Conservation (phyloP, 345 rosid genomes). For the Eucalyptus brandiana region DNA sequence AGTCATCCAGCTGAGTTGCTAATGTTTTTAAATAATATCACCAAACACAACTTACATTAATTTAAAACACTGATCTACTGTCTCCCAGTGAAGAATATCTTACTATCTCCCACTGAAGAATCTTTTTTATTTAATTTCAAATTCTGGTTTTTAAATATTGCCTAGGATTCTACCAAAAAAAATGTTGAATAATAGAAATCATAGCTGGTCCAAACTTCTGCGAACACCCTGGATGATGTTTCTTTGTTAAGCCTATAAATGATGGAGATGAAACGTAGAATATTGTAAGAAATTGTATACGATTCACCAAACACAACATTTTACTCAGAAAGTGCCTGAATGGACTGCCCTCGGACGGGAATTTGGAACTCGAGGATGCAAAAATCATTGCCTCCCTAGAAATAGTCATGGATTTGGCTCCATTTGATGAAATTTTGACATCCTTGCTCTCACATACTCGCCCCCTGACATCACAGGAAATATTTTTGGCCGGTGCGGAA, state of each 20-base stretch:
- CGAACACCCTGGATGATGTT: background rate
- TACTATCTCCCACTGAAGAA: background rate
- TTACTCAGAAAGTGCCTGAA: background rate
- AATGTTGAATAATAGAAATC: background rate
- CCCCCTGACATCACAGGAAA: constrained; percentile 22
- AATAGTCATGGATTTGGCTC: background rate
- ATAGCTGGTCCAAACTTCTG: background rate
- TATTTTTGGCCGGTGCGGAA: constrained; percentile 49
- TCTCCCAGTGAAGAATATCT: background rate
- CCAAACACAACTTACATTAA: background rate
- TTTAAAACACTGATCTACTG: background rate
- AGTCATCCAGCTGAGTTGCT: background rate
- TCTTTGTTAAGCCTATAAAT: background rate
- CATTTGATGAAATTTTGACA: background rate
- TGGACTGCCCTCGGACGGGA: background rate
- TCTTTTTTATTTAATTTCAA: background rate
- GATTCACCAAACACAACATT: background rate
- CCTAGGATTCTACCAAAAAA: too few species aligned
- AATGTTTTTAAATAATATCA: background rate
- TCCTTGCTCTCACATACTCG: background rate
- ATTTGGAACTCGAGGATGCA: background rate
- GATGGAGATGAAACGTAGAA: background rate
- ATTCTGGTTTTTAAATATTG: background rate
- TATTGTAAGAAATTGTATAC: background rate
- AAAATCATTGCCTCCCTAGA: background rate